phyloP scores from a whole-genome alignment of 2,329 filamentous ascomycete genomes.

The Calonectria honghensis region DNA sequence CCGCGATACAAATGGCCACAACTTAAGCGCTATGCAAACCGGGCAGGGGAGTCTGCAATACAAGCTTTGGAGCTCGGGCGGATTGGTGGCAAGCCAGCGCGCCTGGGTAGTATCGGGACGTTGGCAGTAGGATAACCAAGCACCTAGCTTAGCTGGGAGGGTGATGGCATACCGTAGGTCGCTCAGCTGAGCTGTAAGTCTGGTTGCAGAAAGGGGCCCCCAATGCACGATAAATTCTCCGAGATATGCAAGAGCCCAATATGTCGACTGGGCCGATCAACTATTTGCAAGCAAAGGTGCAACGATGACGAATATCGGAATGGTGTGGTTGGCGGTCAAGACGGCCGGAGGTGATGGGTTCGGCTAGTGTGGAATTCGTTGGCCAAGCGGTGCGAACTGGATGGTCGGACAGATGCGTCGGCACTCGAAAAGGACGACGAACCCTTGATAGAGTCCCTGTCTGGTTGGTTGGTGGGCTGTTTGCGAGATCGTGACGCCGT shows the following conservation, averaged over 20 bases:
- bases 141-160: constrained; percentile 22
- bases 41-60: constrained; percentile 8
- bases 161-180: constrained; percentile 15
- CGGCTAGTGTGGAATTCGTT: constrained; percentile 12
- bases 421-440: neutral
- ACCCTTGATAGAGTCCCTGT: neutral
- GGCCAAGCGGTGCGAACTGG: constrained; percentile 4
- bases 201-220: constrained; percentile 1
- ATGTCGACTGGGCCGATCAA: neutral
- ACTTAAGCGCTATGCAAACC: constrained; percentile 2
- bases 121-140: constrained; percentile 11
- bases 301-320: constrained; percentile 7
- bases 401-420: constrained; percentile 16
- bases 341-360: constrained; percentile 2
- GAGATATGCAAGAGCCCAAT: constrained; percentile 9
- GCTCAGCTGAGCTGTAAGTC: constrained; percentile 15
- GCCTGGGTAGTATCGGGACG: neutral
- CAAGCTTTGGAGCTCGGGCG: constrained; percentile 8
- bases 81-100: neutral
- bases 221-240: constrained; percentile 26
- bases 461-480: constrained; percentile 29
- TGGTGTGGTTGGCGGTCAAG: constrained; percentile 18
- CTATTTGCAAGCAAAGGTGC: neutral
- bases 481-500: constrained; percentile 28
- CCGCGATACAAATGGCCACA: constrained; percentile 10